Base-by-base conservation (phyloP, 1,284 basidiomycete species). In the Marasmius tenuissimus region DNA sequence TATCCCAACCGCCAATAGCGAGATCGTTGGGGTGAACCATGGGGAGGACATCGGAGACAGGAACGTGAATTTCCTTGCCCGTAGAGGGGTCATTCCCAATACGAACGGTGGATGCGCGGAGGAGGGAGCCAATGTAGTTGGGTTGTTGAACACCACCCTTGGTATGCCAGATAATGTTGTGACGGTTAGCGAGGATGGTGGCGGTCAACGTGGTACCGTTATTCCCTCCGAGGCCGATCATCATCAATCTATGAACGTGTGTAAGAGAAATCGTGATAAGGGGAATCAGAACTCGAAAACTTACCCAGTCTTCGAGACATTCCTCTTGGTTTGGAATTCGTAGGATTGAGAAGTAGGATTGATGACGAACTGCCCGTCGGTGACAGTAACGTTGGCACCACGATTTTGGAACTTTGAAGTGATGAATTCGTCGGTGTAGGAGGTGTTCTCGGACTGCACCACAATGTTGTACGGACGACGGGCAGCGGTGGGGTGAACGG, bases 1-100 rank as follows among this genome's bases (percentile, higher is more conserved):
- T 98, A 74, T 99, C 97, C 97, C 97, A 99, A 38, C 97, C 97
- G 62, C 96, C 94, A 68, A 98, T 85, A 66, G 98, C 95, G 72
- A 99, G 89, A 78, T 99, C 97, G 76, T 98, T 97, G 67, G 97
- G 97, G 81, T 98, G 96, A 60, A 98, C 96, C 94, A 97, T 98
- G 62, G 97, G 97, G 55, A 98, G 85, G 68, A 98, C 88, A 72
- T 97, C 96, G 49, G 89, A 93, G 75, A 98, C 83, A 51, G 97
- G 97, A 65, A 98, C 91, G 74, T 96, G 86, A 67, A 98, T 88
- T 72, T 98, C 96, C 81, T 96, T 95, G 72, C 92, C 93, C 1
- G 90, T 91, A 61, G 77, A 73, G 57, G 90, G 85, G 71, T 99
- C 95, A 59, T 84, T 85, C 58, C 97, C 97, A 64, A 99, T 87